These are phyloP conservation scores for Phytophthora crassamura DNA, from an alignment of 352 stramenopile species.

Conservation along the genomic window DNA sequence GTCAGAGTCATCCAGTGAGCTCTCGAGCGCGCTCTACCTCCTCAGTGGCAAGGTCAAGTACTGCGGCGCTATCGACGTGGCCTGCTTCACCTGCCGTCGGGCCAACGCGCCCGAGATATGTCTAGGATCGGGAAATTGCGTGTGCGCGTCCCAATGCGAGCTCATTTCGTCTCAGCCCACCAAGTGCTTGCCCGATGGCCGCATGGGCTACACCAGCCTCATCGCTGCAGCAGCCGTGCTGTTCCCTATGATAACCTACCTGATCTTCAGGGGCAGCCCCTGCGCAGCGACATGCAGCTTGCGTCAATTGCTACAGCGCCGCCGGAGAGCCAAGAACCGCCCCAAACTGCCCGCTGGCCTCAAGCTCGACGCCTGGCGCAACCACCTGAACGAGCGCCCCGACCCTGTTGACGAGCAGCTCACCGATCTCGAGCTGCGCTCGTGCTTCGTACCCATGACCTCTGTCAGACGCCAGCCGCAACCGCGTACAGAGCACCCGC, in stretches of 20 bases:
- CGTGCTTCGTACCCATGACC: constrained; percentile 36
- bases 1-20: neutral
- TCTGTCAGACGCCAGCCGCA: constrained; percentile 5
- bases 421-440: constrained; percentile 33
- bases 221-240: constrained; percentile 17
- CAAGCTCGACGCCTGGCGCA: constrained; percentile 34
- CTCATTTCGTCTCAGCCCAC: constrained; percentile 18
- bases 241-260: constrained; percentile 20
- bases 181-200: constrained; percentile 8
- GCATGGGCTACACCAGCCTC: constrained; percentile 8
- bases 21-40: constrained; percentile 12
- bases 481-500: constrained; percentile 19
- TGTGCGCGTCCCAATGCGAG: constrained; percentile 33
- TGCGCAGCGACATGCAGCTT: constrained; percentile 15
- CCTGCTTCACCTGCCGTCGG: constrained; percentile 27
- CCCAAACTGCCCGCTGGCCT: constrained; percentile 20
- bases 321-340: constrained; percentile 5
- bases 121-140: constrained; percentile 12
- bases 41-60: constrained; percentile 20
- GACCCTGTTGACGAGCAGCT: constrained; percentile 22
- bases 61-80: constrained; percentile 19
- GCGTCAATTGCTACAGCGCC: constrained; percentile 4
- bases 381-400: constrained; percentile 23
- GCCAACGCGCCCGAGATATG: constrained; percentile 17
- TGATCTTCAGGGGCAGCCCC: constrained; percentile 26